These are phyloP conservation scores for Clarireedia sp. DNA, from an alignment of 2,329 filamentous ascomycete species.

Conservation along the genomic window DNA sequence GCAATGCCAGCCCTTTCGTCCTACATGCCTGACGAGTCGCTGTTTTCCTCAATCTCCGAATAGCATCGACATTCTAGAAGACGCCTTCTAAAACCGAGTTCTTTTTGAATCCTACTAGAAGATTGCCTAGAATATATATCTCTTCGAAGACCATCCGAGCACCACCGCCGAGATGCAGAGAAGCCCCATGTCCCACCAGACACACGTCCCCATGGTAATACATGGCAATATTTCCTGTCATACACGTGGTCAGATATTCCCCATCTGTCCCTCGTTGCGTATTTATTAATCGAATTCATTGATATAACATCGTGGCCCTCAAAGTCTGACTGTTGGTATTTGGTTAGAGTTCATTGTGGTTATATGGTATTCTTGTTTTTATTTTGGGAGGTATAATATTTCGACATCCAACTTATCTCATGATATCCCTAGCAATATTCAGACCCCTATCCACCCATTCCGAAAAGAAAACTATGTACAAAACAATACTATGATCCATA, in stretches of 20 bases:
- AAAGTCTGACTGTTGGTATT: too few relatives aligned
- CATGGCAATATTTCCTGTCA: constrained; percentile 16
- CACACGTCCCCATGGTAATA: constrained; percentile 33
- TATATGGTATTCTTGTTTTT: too few relatives aligned
- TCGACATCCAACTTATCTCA: background rate
- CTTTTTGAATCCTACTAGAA: constrained; percentile 35
- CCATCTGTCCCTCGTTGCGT: constrained; percentile 34
- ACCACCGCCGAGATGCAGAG: constrained; percentile 51
- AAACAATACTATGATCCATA: constrained; percentile 19
- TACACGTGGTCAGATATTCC: constrained; percentile 37
- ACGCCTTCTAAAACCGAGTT: constrained; percentile 32
- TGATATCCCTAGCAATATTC: background rate
- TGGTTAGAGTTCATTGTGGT: too few relatives aligned
- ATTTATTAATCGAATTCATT: background rate
- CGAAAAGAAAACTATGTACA: constrained; percentile 24
- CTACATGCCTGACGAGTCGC: constrained; percentile 10
- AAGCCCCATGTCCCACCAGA: constrained; percentile 52
- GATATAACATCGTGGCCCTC: too few relatives aligned
- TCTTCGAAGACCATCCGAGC: constrained; percentile 51
- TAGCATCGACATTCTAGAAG: constrained; percentile 40
- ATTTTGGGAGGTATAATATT: too few relatives aligned
- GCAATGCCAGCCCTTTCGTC: constrained; percentile 25
- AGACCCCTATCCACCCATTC: background rate
- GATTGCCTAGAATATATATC: constrained; percentile 34
- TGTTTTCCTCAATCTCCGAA: constrained; percentile 31